Evolutionary conservation across 164 flowering plant species (phyloP), one percentile per base, ranked within the genome.

Genomic region (Aristolochia fimbriata): DNA sequence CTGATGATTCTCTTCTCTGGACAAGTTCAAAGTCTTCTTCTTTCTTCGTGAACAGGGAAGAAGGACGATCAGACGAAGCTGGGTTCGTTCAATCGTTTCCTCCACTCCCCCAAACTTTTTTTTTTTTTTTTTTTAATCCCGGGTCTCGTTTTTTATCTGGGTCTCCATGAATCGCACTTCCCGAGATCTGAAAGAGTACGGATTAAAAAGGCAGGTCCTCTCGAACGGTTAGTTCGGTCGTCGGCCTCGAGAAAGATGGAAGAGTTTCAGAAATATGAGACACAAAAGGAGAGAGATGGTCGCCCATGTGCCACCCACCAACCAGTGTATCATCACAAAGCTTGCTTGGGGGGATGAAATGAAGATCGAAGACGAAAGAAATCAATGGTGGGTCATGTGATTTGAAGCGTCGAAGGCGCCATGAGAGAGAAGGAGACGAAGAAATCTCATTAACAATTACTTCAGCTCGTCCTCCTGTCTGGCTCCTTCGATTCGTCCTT

Each of bases 221-320:
- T 56, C 20, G 31, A 56, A 19, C 41, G 45, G 41, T 56, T 27
- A 12, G 45, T 37, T 37, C 9, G 43, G 43, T 37, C 12, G 58
- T 55, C 27, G 41, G 58, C 37, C 41, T 55, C 37, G 58, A 55
- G 58, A 55, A 55, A 27, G 58, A 27, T 25, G 23, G 25, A 20
- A 25, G 23, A 20, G 19, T 22, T 15, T 19, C 15, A 6, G 55
- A 24, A 21, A 17, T 21, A 17, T 51, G 23, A 48, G 51, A 20
- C 19, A 48, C 17, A 20, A 7, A 24, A 17, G 27, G 58, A n/a
- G 58, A 19, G 45, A 56, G 21, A 56, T 56, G 58, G 58, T 56
- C 58, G 45, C 58, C 58, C 58, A 56, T 56, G 58, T 56, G 58
- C 58, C 24, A 37, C 45, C 58, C 58, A 56, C 58, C 58, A 0